Base-by-base conservation (phyloP, 805 yeast species). In the Metschnikowia kunwiensis region DNA sequence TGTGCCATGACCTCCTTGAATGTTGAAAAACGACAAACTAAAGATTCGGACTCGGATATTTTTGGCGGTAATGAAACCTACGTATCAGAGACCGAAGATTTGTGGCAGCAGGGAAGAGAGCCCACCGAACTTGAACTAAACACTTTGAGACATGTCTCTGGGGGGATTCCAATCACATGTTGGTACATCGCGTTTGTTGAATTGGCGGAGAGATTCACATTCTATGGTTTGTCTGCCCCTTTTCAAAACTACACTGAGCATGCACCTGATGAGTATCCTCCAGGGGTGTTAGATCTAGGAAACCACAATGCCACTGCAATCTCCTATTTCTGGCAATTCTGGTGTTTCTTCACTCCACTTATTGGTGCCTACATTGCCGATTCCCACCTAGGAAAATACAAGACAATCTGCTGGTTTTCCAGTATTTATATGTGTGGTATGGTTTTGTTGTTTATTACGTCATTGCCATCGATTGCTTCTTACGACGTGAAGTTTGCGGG, bases 301-400 rank as follows among this genome's bases (percentile, higher is more conserved):
- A 43, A 28, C 12, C 27, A 29, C 19, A 43, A 36, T 16, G 47
- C 49, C 21, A 40, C 49, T 2, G 45, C 49, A 2, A 25, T 43
- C 13, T 30, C 45, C 9, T 45, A 43, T 27, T 37, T 41, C 25
- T 45, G 47, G 47, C 40, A 37, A 23, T 45, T 45, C 17, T 45
- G 47, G 49, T 35, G 47, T 29, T 45, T 34, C 29, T 8, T 30
- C 11, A 29, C 46, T 5, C 46, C 49, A 1, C 32, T 45, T 9
- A 7, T 45, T n/a, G 47, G 49, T 10, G 49, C 47, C 3, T 40
- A 77, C 58, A 48, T 83, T 24, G 79, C 93, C 36, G 95, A 85
- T 60, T 75, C 82, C 45, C 78, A 67, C 59, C 72, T 75, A 65
- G 93, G 93, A 43, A 80, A 82, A 56, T 78, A 72, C 62, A 76